phyloP scores from a whole-genome alignment of 306 rosid genomes.

The Herpetospermum pedunculosum region DNA sequence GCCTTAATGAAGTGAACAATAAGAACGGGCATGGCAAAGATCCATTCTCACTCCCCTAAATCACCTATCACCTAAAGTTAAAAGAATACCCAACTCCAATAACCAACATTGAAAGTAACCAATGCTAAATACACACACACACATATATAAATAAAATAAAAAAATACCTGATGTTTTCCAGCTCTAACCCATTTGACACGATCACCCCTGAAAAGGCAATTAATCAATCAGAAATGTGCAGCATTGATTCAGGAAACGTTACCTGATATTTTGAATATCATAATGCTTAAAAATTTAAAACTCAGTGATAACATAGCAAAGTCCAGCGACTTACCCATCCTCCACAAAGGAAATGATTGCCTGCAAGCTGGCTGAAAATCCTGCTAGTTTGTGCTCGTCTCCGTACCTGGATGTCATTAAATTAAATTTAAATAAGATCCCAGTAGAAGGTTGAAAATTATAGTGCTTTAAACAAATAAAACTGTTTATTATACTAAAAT shows the following conservation, averaged over 20 bases:
- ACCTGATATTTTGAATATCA: conserved; percentile 1
- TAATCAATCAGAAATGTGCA: conserved; percentile 10
- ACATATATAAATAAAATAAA: not conserved
- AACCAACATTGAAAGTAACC: not conserved
- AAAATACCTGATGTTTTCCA: conserved; percentile 75
- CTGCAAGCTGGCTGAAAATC: conserved; percentile 94
- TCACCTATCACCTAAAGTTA: conserved; percentile 1
- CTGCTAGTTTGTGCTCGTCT: conserved; percentile 93
- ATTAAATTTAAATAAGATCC: conserved; percentile 16
- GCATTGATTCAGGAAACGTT: conserved; percentile 5
- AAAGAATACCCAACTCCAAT: not conserved
- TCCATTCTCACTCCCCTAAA: not conserved
- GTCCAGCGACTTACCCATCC: conserved; percentile 50
- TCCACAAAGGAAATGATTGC: conserved; percentile 94
- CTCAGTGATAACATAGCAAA: conserved; percentile 8
- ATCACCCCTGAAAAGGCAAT: conserved; percentile 51
- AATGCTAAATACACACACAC: not conserved
- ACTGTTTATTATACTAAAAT: not conserved
- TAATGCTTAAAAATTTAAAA: conserved; percentile 3
- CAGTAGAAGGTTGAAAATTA: not conserved
- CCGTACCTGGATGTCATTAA: conserved; percentile 50
- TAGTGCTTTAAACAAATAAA: not conserved
- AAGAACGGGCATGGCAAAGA: not conserved
- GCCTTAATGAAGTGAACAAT: not conserved
- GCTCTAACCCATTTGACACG: conserved; percentile 77